Evolutionary conservation across 768 basidiomycete genomes (phyloP), one percentile per base, ranked within the genome.

Genomic region (Leccinum longicurvipes): DNA sequence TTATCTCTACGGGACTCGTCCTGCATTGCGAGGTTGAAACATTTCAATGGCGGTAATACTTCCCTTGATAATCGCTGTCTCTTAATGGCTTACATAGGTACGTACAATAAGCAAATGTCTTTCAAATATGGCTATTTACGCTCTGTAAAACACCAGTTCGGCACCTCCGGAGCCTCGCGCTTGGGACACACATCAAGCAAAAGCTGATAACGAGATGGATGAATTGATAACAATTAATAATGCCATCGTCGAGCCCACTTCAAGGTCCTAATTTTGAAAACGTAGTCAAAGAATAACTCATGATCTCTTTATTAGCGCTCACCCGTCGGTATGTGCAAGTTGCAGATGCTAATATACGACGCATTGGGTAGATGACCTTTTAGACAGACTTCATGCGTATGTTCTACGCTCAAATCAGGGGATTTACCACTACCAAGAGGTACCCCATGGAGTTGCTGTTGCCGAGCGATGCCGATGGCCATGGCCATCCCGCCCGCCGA

Each of bases 1-100:
- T 56, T 27, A 36, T 27, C 9, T 39, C n/a, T 15, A 53, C 8
- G 21, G 44, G 48, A 21, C n/a, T 29, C 41, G 11, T 29, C 31
- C 3, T 50, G 17, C 42, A 17, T 28, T 31, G 39, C 52, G 59
- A 56, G 63, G 52, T 28, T 55, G 61, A 48, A 15, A 61, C 56
- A 58, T 44, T n/a, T n/a, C n/a, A n/a, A n/a, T n/a, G n/a, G n/a
- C n/a, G n/a, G n/a, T n/a, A n/a, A n/a, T n/a, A n/a, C n/a, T n/a
- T 15, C 21, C 39, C 6, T n/a, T 25, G 44, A 45, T 10, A 23
- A 1, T 14, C 3, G 6, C 31, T 31, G 31, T 39, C 29, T 12
- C n/a, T 27, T 47, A 39, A 15, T 51, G n/a, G 11, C 27, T 62
- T 46, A 27, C 54, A 63, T 61, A 59, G 34, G 60, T 67, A 24